Conservation (phyloP, 2,329 filamentous ascomycete species). For the Trematosphaeria pertusa region DNA sequence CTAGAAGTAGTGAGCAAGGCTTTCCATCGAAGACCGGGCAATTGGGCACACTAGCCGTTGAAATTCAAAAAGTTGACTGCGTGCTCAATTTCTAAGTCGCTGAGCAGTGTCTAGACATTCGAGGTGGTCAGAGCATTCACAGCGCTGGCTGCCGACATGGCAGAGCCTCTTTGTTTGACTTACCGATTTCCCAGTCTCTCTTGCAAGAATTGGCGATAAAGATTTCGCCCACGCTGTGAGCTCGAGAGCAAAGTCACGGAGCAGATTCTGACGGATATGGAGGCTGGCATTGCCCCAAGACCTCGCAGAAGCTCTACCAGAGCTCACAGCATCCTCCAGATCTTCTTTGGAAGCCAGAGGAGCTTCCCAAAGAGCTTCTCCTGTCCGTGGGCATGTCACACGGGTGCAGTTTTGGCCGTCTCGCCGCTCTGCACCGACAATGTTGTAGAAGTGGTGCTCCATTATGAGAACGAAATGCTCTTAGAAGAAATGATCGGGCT, state of each 20-base stretch:
- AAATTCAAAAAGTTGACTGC: too few relatives aligned
- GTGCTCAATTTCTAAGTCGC: conserved; percentile 27
- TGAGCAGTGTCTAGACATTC: conserved; percentile 3
- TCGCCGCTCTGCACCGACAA: conserved; percentile 59
- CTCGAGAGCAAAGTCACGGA: conserved; percentile 33
- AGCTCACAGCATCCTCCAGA: conserved; percentile 58
- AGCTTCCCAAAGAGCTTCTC: conserved; percentile 58
- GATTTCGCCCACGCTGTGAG: conserved; percentile 37
- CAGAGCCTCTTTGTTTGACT: conserved; percentile 47
- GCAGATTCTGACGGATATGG: conserved; percentile 41
- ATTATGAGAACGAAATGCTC: too few relatives aligned
- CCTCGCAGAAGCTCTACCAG: conserved; percentile 56
- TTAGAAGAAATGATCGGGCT: too few relatives aligned
- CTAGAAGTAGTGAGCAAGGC: too few relatives aligned
- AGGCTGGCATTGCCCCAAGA: conserved; percentile 52
- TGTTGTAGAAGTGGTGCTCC: conserved; percentile 61
- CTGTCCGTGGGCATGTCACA: conserved; percentile 60
- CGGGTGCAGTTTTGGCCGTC: conserved; percentile 52
- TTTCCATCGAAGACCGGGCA: too few relatives aligned
- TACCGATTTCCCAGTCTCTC: conserved; percentile 48
- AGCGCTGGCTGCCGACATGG: conserved; percentile 49
- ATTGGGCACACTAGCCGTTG: too few relatives aligned
- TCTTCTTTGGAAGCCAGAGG: conserved; percentile 58
- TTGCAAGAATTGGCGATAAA: conserved; percentile 41
- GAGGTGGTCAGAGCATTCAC: conserved; percentile 46